Evolutionary conservation across 345 rosid genomes (phyloP).

Genomic region (Syzygium jambos): DNA sequence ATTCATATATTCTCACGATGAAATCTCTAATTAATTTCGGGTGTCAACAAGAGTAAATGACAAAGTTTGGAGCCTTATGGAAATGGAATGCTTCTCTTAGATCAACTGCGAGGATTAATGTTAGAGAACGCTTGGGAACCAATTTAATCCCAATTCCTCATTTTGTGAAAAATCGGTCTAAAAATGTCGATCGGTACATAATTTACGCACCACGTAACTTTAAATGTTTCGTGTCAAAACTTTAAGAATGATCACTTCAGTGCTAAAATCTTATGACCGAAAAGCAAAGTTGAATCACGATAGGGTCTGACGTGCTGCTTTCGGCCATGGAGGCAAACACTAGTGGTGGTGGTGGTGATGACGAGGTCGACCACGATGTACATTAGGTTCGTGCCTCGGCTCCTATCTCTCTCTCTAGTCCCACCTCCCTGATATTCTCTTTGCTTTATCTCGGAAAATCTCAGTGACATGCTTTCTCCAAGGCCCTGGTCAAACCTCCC

Average conservation of each 20-base stretch:
- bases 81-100: not conserved
- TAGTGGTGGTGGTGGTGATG: too few relatives aligned
- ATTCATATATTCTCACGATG: too few relatives aligned
- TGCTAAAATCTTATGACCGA: not conserved
- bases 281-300: too few relatives aligned
- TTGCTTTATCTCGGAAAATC: not conserved
- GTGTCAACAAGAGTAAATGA: too few relatives aligned
- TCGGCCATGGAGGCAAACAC: too few relatives aligned
- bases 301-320: too few relatives aligned
- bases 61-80: not conserved
- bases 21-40: too few relatives aligned
- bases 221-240: not conserved
- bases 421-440: too few relatives aligned
- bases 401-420: too few relatives aligned
- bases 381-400: too few relatives aligned
- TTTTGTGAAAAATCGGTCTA: not conserved
- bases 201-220: not conserved
- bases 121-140: not conserved
- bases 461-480: not conserved
- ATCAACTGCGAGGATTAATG: not conserved
- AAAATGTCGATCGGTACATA: not conserved
- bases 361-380: too few relatives aligned
- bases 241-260: not conserved
- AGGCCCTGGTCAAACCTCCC: not conserved
- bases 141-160: not conserved